phyloP scores from a whole-genome alignment of 1,139 yeast genomes.

The Diutina siamensis region DNA sequence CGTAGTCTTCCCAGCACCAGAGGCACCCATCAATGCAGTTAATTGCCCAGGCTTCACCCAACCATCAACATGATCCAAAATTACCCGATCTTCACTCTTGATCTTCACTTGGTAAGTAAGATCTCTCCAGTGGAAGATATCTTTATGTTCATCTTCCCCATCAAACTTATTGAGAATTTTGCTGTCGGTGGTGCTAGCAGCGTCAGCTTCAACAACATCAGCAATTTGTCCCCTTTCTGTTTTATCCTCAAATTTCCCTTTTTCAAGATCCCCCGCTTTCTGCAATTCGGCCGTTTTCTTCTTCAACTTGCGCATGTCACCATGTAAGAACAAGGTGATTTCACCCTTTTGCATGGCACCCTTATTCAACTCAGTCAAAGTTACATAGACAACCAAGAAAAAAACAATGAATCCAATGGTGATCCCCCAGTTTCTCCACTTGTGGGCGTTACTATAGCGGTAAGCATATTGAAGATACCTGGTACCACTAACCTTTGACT shows the following conservation, averaged over 20 bases:
- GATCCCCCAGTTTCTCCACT: constrained; percentile 45
- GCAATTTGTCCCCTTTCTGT: not conserved
- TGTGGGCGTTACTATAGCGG: constrained; percentile 25
- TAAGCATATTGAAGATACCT: constrained; percentile 24
- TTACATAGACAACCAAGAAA: constrained; percentile 22
- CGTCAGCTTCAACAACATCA: constrained; percentile 11
- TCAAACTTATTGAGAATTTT: not conserved
- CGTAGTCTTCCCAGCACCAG: constrained; percentile 27
- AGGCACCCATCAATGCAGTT: constrained; percentile 27
- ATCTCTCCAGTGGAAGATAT: constrained; percentile 72
- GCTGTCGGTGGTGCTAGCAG: not conserved
- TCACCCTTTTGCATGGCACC: constrained; percentile 31
- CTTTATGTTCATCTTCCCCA: constrained; percentile 13
- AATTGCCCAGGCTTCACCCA: constrained; percentile 60
- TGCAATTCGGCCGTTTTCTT: not conserved
- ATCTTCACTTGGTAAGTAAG: constrained; percentile 52
- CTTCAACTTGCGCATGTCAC: constrained; percentile 12
- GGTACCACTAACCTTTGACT: constrained; percentile 33
- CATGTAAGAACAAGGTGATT: constrained; percentile 44
- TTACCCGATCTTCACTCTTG: constrained; percentile 50
- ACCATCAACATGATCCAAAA: constrained; percentile 64
- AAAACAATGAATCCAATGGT: constrained; percentile 28
- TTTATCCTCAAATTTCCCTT: not conserved
- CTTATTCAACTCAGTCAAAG: constrained; percentile 26
- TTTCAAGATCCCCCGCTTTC: not conserved